Base-by-base conservation (phyloP, 345 rosid species). In the Barbarea vulgaris region DNA sequence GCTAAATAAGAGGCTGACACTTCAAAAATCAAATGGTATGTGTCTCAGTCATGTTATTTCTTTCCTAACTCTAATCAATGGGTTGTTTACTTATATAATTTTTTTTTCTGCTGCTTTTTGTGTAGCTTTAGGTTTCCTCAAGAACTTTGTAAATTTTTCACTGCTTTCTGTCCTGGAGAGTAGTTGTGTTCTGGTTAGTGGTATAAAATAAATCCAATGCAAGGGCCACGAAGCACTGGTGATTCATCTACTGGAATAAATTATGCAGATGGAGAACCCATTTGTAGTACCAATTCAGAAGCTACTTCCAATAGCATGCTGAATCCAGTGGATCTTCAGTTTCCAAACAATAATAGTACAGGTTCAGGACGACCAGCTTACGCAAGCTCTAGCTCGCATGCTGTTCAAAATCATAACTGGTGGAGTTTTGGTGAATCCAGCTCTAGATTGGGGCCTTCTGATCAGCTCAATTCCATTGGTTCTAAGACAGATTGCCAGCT, bases 401-500 rank as follows among this genome's bases (percentile, higher is more conserved):
- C 67, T 50, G 79, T 53, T 79, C 91, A 73, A 54, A 83, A 75
- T 55, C 84, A 79, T 53, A 66, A 80, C 69, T 82, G 83, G 79
- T 87, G 89, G 93, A 85, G 72, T 82, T 80, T 77, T 21, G 88
- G 91, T 58, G 97, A 89, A 75, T 80, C 93, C 34, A 85, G 90
- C 80, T 85, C 89, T 65, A 75, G 87, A 74, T 65, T 76, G 74
- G 79, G 74, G 46, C 62, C 75, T 33, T 84, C 83, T 79, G 79
- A 82, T 79, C 88, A 82, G 71, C 78, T 71, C 63, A 75, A 67
- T 65, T 76, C 82, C 61, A 83, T 80, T 77, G 84, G 65, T 66
- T 81, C 82, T 63, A 85, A 89, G 80, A 72, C 72, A 73, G 93
- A 90, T 61, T 82, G 69, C 33, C 74, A 73, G 79, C 82, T 85